phyloP scores from a whole-genome alignment of 176 grass and related monocot species.

The Musa itinerans region DNA sequence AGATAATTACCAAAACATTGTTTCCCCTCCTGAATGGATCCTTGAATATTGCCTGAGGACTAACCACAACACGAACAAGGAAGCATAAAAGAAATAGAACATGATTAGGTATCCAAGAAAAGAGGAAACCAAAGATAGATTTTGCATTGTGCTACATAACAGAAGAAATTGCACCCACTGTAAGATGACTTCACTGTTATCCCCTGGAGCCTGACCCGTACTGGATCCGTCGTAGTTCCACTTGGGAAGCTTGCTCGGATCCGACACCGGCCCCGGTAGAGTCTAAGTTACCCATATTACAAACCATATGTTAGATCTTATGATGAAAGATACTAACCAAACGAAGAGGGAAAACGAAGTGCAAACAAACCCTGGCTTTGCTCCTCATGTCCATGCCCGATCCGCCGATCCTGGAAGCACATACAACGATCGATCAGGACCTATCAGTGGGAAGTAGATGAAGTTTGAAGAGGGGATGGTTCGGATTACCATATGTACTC shows the following conservation, averaged over 20 bases:
- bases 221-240: slow-evolving; percentile 25
- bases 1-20: slow-evolving; percentile 14
- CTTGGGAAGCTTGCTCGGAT: slow-evolving; percentile 13
- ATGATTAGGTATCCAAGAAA: not conserved
- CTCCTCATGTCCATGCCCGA: slow-evolving; percentile 24
- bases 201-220: slow-evolving; percentile 14
- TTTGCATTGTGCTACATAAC: no score
- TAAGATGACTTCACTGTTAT: slow-evolving; percentile 21
- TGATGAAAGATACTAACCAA: not conserved
- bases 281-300: not conserved
- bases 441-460: not conserved
- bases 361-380: slow-evolving; percentile 19
- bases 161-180: slow-evolving; percentile 3
- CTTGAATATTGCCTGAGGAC: slow-evolving; percentile 16
- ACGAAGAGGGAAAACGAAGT: not conserved
- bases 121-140: not conserved
- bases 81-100: not conserved
- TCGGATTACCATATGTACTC: slow-evolving; percentile 20
- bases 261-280: not conserved
- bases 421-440: not conserved
- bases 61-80: not conserved
- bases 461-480: not conserved
- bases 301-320: not conserved
- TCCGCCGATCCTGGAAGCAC: slow-evolving; percentile 9
- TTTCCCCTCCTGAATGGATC: slow-evolving; percentile 22